A percentile compares a stretch with the other conserved stretches of the same genome.
phyloP scores from a whole-genome alignment of 2,329 filamentous ascomycete species.

The Diaporthe vaccinii region DNA sequence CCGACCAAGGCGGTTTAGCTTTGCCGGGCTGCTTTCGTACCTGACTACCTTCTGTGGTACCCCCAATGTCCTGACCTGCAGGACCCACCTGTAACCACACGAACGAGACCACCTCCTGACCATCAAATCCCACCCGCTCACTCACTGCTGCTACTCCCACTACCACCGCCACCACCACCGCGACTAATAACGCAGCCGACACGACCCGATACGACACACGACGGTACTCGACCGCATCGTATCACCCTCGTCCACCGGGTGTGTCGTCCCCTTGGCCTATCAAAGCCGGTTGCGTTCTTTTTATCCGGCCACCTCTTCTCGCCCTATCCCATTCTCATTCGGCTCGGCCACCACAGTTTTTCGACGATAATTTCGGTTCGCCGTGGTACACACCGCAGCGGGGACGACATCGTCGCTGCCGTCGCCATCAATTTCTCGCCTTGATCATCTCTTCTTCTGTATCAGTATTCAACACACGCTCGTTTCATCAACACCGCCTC shows the following conservation, averaged over 20 bases:
- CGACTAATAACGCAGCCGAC: background rate
- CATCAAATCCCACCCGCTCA: background rate
- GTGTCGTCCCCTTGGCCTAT: background rate
- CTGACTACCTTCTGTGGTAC: background rate
- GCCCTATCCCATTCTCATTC: background rate
- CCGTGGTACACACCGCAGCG: background rate
- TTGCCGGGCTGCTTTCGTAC: slow-evolving; percentile 23
- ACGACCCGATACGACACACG: slow-evolving; percentile 1
- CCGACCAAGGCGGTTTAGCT: slow-evolving; percentile 18
- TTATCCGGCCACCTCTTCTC: background rate
- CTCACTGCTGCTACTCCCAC: background rate
- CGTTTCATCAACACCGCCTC: slow-evolving; percentile 23
- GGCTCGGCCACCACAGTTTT: background rate
- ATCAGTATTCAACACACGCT: slow-evolving; percentile 33
- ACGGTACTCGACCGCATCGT: background rate
- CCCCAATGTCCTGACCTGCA: slow-evolving; percentile 5
- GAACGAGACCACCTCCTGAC: slow-evolving; percentile 18
- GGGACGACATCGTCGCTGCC: background rate
- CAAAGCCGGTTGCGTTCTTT: slow-evolving; percentile 1
- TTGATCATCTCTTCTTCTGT: slow-evolving; percentile 13
- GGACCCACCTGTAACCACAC: background rate
- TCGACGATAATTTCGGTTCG: slow-evolving; percentile 19
- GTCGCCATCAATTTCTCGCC: slow-evolving; percentile 4
- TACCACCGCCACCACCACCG: background rate
- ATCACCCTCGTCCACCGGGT: slow-evolving; percentile 1